Base-by-base conservation (phyloP, 2,329 filamentous ascomycete species). In the Paecilomyces sp. region DNA sequence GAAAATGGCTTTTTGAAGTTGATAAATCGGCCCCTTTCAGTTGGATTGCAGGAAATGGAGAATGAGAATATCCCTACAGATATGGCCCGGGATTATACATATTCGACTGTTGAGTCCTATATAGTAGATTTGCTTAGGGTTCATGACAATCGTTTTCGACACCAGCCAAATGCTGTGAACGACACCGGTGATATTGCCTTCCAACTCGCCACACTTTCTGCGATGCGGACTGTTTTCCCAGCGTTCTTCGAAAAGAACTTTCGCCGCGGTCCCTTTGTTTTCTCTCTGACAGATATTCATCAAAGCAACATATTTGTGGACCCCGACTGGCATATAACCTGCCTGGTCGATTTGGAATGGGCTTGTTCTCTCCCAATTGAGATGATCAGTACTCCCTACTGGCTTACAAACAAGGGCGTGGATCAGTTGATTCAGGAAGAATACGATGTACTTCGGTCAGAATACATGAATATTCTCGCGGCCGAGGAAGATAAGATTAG, bases 271-370 rank as follows among this genome's bases (percentile, higher is more conserved):
- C 73, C 73, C 0, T 78, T 74, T 57, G 55, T 73, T 41, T 9
- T 68, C 53, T 61, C 55, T 1, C 63, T 78, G 28, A 76, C 72
- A 18, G 75, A 78, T 60, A 62, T 78, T 11, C 70, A 78, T 57
- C 64, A 65, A 50, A 74, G 71, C 58, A 78, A 79, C 55, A 70
- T 72, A 15, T 68, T 72, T 56, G 70, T 73, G 5, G 68, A 73
- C 57, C 25, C 70, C 8, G 60, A 74, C 25, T 74, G 74, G 71
- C 67, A 74, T 63, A 66, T 76, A 57, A 74, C 58, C 41, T 62
- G 58, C 25, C 58, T 75, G 15, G 71, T 76, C 58, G 71, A 75
- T 56, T 63, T 76, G 15, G 72, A 75, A 63, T 74, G 68, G 65
- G 65, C 68, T 52, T 72, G 67, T 59, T 68, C 68, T 2, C 64